Evolutionary conservation across 163 green algal species (phyloP), one percentile per base, ranked within the genome.

Genomic region (Volvox carteri): DNA sequence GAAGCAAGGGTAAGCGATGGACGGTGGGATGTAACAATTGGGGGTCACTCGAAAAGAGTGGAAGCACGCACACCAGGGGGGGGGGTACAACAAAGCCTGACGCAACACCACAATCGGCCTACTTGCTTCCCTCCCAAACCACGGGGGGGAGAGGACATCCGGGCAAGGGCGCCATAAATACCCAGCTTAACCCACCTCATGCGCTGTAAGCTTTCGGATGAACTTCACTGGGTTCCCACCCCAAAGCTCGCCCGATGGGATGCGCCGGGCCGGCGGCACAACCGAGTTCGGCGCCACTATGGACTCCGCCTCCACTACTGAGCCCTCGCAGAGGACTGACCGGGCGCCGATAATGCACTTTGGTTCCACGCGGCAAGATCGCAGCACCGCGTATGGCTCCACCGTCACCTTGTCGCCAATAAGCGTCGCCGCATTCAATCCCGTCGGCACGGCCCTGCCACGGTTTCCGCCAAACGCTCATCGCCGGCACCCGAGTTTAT

Each of bases 351-450:
- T 94, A 58, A 98, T 90, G 54, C 58, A 56, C 11, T 84, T 85
- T 2, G 54, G 46, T 83, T 97, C 95, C 16, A 99, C 92, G 12
- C 92, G 96, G 84, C 94, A 97, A 2, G 94, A 97, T 37, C 97
- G 93, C 90, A 99, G 93, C 78, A 97, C 86, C 90, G 93, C 97
- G 67, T 92, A 91, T 37, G 97, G 95, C 30, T 98, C 98, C 14
- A 99, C 94, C n/a, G 95, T 98, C 19, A 99, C 97, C 89, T 95
- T 96, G 25, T 95, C 94, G 9, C 97, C 98, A 70, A 99, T 96
- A n/a, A 92, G 86, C 6, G 97, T 98, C 14, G 93, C 93, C 2
- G 98, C 96, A 46, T 97, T 95, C 50, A 99, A 88, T 30, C 97
- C 98, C 0, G 97, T 98, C 30, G 97, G 96, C 8, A 96, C 96